Percentiles rank a stretch among this genome's conserved stretches.
phyloP scores from a whole-genome alignment of 495 filamentous ascomycete genomes.

The Neurospora cerealis region DNA sequence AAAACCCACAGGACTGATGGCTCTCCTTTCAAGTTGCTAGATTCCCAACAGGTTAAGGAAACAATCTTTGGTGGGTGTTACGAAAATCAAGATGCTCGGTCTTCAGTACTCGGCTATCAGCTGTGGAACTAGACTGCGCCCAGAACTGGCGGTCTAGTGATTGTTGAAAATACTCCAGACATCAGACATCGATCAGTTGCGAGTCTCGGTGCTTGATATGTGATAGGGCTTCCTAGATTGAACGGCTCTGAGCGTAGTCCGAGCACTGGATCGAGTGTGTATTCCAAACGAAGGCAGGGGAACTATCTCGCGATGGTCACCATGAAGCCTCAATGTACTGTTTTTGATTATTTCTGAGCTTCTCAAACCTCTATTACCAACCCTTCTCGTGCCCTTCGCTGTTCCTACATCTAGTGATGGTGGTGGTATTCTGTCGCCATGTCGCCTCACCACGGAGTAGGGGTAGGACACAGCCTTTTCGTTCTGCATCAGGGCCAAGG shows the following conservation, averaged over 20 bases:
- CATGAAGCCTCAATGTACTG: neutral
- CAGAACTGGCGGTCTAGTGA: neutral
- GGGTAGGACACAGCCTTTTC: neutral
- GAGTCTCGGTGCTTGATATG: neutral
- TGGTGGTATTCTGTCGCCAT: neutral
- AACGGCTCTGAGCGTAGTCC: neutral
- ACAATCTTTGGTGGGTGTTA: neutral
- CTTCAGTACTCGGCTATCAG: neutral
- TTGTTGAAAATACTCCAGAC: neutral
- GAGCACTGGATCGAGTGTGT: neutral
- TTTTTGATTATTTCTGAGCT: neutral
- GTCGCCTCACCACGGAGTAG: neutral
- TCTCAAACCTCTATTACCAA: neutral
- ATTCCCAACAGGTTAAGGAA: neutral
- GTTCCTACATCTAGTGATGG: neutral
- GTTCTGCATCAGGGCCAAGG: neutral
- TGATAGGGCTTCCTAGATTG: neutral
- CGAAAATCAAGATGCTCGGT: neutral
- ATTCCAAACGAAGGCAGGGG: neutral
- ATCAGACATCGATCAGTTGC: neutral
- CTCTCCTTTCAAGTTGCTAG: neutral
- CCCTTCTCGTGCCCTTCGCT: neutral
- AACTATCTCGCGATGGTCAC: neutral
- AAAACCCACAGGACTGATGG: neutral
- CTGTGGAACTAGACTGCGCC: neutral